phyloP scores from a whole-genome alignment of 2,329 filamentous ascomycete species.

The Diaporthe batatas region DNA sequence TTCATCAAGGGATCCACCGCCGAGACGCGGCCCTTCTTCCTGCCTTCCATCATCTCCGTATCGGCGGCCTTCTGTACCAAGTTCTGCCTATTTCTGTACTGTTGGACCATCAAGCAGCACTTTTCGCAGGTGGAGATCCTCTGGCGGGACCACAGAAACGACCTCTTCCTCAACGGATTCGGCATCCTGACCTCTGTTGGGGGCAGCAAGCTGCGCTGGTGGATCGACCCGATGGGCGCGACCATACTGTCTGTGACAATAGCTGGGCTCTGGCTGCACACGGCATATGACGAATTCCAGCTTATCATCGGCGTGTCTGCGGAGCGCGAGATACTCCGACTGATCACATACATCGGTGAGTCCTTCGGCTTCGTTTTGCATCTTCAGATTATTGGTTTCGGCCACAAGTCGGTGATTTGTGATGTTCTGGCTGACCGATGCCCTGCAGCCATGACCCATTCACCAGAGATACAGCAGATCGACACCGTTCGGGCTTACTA shows the following conservation, averaged over 20 bases:
- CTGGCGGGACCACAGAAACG: slow-evolving; percentile 97
- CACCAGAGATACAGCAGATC: slow-evolving; percentile 82
- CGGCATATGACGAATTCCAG: slow-evolving; percentile 90
- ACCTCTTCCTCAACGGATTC: slow-evolving; percentile 93
- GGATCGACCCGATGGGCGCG: slow-evolving; percentile 93
- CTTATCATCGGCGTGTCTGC: slow-evolving; percentile 91
- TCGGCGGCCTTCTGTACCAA: slow-evolving; percentile 87
- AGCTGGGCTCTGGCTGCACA: slow-evolving; percentile 83
- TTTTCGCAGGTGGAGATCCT: slow-evolving; percentile 93
- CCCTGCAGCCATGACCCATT: slow-evolving; percentile 79
- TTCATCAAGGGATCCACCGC: slow-evolving; percentile 66
- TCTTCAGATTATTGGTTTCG: neutral
- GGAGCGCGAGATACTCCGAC: slow-evolving; percentile 85
- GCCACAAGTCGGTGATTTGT: neutral
- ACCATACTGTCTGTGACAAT: slow-evolving; percentile 87
- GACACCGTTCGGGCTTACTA: slow-evolving; percentile 97
- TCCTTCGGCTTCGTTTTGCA: neutral
- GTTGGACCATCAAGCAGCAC: slow-evolving; percentile 89
- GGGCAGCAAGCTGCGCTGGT: slow-evolving; percentile 89
- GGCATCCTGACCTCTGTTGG: slow-evolving; percentile 91
- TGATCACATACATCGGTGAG: slow-evolving; percentile 90
- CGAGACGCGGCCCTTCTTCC: slow-evolving; percentile 75
- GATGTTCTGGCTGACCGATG: neutral
- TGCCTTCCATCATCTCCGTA: slow-evolving; percentile 89
- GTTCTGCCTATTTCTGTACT: slow-evolving; percentile 86